Evolutionary conservation across 306 rosid genomes (phyloP), one percentile per base, ranked within the genome.

Genomic region (Mimosa bimucronata): DNA sequence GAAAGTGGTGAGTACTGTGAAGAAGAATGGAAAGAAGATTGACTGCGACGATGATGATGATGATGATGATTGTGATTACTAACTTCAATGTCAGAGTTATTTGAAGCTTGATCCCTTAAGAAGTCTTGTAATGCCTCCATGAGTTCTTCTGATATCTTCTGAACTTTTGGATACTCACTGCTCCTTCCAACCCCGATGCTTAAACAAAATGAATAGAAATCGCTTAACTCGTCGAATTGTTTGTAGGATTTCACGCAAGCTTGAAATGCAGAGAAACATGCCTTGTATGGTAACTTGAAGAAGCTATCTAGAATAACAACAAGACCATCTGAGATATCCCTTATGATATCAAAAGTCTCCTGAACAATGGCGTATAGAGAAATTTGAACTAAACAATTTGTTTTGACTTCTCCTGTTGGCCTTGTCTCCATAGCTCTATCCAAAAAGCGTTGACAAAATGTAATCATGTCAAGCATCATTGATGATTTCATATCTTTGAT

Each of bases 81-180:
- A 0, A 14, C 19, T 48, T 58, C 28, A 23, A 23, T 11, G 65
- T 67, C 10, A 21, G 9, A 25, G 11, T 2, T 21, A 40, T 7
- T 37, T n/a, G 72, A 3, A n/a, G 94, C 84, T 64, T 90, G 98
- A 40, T 95, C 98, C 83, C 86, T 91, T 69, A 92, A 80, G 73
- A 91, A 95, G 10, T 92, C 97, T 19, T 86, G 92, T 29, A 95
- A 78, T 29, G 96, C 88, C 69, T 87, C 97, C 71, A 92, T 76
- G 14, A 92, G 89, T 74, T 92, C 98, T 6, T 85, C 87, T 13
- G 98, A 95, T 37, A 93, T 76, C n/a, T 90, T 94, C 42, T 95
- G 92, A 1, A 92, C 90, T 40, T 80, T 84, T 1, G 98, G 98
- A 48, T 91, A 95, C n/a, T 95, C 98, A 19, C 87, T 88, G 19